phyloP scores from a whole-genome alignment of 768 basidiomycete genomes.

The Russula vinacea region DNA sequence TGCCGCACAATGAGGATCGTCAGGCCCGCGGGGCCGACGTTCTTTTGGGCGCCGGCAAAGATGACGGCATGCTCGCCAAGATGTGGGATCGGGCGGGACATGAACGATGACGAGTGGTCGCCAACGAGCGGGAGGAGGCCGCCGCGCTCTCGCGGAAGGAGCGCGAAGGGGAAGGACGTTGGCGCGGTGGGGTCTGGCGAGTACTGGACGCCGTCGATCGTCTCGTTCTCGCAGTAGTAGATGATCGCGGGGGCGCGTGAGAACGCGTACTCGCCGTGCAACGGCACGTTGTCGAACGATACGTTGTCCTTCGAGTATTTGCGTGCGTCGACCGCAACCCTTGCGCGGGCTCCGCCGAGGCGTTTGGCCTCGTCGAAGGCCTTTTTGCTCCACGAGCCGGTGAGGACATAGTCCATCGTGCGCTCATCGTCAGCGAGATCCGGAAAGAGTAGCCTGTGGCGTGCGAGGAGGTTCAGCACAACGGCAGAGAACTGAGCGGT shows the following conservation, averaged over 20 bases:
- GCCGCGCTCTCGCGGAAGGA: slow-evolving; percentile 52
- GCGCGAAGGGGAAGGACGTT: slow-evolving; percentile 71
- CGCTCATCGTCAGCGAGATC: slow-evolving; percentile 53
- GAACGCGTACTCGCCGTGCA: slow-evolving; percentile 69
- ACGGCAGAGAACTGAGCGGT: slow-evolving; percentile 88
- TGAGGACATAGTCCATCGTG: slow-evolving; percentile 83
- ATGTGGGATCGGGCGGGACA: slow-evolving; percentile 87
- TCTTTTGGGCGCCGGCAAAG: slow-evolving; percentile 98
- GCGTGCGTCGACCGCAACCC: slow-evolving; percentile 71
- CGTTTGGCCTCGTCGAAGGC: slow-evolving; percentile 80
- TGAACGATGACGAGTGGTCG: slow-evolving; percentile 96
- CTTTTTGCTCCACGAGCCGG: slow-evolving; percentile 89
- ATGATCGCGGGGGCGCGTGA: slow-evolving; percentile 80
- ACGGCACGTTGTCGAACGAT: slow-evolving; percentile 76
- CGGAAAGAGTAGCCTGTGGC: slow-evolving; percentile 74
- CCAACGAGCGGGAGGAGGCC: slow-evolving; percentile 79
- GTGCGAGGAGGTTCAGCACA: slow-evolving; percentile 86
- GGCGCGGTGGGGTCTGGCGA: slow-evolving; percentile 51
- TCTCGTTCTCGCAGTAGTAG: slow-evolving; percentile 99
- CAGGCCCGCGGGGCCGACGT: slow-evolving; percentile 90
- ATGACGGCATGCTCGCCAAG: slow-evolving; percentile 90
- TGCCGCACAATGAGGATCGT: slow-evolving; percentile 93
- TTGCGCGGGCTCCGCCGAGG: slow-evolving; percentile 55
- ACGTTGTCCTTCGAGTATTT: slow-evolving; percentile 59
- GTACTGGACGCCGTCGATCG: slow-evolving; percentile 93